phyloP scores from a whole-genome alignment of 2,329 filamentous ascomycete genomes.

The Trichophyton benhamiae region DNA sequence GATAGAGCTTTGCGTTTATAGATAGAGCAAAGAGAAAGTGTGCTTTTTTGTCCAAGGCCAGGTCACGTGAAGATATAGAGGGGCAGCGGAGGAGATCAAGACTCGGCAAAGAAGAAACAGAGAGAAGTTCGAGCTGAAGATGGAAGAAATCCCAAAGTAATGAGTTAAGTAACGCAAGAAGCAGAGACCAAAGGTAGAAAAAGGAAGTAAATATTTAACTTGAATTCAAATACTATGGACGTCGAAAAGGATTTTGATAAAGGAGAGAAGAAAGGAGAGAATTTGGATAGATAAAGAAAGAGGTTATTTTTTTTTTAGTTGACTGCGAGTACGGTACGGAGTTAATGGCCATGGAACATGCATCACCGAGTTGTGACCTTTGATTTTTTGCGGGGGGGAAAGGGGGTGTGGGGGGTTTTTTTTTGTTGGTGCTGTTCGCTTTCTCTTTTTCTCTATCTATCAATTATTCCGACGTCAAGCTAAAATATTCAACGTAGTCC shows the following conservation, averaged over 20 bases:
- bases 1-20: not conserved
- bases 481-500: conserved; percentile 5
- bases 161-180: not conserved
- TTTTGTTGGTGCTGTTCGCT: not conserved
- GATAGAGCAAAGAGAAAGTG: not conserved
- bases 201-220: conserved; percentile 2
- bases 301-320: not conserved
- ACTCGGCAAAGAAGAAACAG: too few relatives aligned
- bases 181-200: not conserved
- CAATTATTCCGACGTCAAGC: conserved; percentile 4
- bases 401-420: not conserved
- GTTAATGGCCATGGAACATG: not conserved
- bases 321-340: conserved; percentile 1
- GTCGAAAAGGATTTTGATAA: not conserved
- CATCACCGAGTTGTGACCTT: not conserved
- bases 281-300: not conserved
- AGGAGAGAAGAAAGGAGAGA: not conserved
- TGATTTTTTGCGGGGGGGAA: not conserved
- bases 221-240: conserved; percentile 5
- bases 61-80: not conserved
- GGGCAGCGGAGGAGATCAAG: too few relatives aligned
- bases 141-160: too few relatives aligned
- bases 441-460: conserved; percentile 6
- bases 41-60: not conserved
- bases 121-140: not conserved